These are phyloP conservation scores for Trichosporon inkin DNA, from an alignment of 1,284 basidiomycete genomes.

Conservation along the genomic window DNA sequence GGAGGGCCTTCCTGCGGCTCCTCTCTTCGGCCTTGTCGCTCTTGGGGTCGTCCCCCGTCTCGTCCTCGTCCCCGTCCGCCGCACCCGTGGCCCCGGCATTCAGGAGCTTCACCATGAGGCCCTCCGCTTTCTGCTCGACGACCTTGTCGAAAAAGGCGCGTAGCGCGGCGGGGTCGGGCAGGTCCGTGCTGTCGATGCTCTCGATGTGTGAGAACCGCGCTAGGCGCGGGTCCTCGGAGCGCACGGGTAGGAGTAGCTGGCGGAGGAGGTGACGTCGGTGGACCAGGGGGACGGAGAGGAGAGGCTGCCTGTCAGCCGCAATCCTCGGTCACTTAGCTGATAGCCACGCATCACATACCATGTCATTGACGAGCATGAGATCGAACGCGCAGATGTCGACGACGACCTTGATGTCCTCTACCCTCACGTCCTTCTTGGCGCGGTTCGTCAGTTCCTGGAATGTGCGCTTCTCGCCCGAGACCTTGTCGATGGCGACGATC, in stretches of 20 bases:
- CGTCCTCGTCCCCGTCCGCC: slow-evolving; percentile 33
- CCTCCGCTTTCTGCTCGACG: slow-evolving; percentile 79
- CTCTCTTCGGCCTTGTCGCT: not conserved
- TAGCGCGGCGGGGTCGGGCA: slow-evolving; percentile 51
- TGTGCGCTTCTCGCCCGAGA: slow-evolving; percentile 77
- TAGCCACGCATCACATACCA: slow-evolving; percentile 56
- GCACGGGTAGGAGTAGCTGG: slow-evolving; percentile 58
- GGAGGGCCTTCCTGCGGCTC: slow-evolving; percentile 61
- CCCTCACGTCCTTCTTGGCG: slow-evolving; percentile 95
- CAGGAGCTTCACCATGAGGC: slow-evolving; percentile 85
- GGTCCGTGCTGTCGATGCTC: slow-evolving; percentile 66
- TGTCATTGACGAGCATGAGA: slow-evolving; percentile 87
- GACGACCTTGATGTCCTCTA: slow-evolving; percentile 91
- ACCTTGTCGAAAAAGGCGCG: slow-evolving; percentile 75
- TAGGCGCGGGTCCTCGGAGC: slow-evolving; percentile 51
- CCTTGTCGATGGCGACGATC: slow-evolving; percentile 89
- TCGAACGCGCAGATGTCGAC: slow-evolving; percentile 97
- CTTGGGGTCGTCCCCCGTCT: slow-evolving; percentile 56
- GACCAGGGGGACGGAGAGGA: slow-evolving; percentile 69
- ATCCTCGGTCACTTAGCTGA: not conserved
- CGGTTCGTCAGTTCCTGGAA: slow-evolving; percentile 95
- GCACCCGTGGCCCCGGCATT: slow-evolving; percentile 42
- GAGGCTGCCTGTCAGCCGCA: slow-evolving; percentile 53
- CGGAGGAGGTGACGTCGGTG: slow-evolving; percentile 65
- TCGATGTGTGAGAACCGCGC: slow-evolving; percentile 75